Evolutionary conservation across 2,329 filamentous ascomycete genomes (phyloP).

Genomic region (Peltaster fructicola): DNA sequence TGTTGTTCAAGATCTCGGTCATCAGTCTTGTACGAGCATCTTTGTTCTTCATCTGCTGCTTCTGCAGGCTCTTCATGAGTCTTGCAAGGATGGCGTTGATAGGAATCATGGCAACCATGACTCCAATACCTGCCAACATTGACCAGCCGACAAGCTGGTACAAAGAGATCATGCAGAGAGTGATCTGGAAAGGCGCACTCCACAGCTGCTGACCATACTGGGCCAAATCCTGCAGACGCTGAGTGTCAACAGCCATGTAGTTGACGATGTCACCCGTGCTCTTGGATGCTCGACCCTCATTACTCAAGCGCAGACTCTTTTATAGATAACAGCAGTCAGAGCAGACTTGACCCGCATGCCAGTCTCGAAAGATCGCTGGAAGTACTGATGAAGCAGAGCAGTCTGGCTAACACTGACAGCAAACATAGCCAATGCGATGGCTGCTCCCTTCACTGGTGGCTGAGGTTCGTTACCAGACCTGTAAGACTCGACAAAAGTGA

Average conservation of each 20-base stretch:
- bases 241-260: constrained; percentile 96
- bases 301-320: constrained; percentile 78
- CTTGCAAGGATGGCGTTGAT: constrained; percentile 83
- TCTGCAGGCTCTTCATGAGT: constrained; percentile 87
- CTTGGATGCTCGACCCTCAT: constrained; percentile 76
- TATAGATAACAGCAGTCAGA: constrained; percentile 79
- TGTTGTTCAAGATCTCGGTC: constrained; percentile 96
- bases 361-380: constrained; percentile 83
- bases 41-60: constrained; percentile 98
- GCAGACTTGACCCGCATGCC: constrained; percentile 94
- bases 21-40: constrained; percentile 83
- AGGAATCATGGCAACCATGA: constrained; percentile 96
- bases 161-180: constrained; percentile 84
- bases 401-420: constrained; percentile 72
- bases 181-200: constrained; percentile 94
- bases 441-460: constrained; percentile 65
- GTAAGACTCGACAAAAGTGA: constrained; percentile 72
- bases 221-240: constrained; percentile 82
- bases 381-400: constrained; percentile 87
- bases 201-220: constrained; percentile 92
- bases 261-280: constrained; percentile 97
- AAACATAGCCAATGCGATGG: constrained; percentile 88
- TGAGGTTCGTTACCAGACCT: constrained; percentile 40
- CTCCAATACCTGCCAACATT: constrained; percentile 86
- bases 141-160: constrained; percentile 90